phyloP scores from a whole-genome alignment of 2,329 filamentous ascomycete species.

The Penicillium sp. region DNA sequence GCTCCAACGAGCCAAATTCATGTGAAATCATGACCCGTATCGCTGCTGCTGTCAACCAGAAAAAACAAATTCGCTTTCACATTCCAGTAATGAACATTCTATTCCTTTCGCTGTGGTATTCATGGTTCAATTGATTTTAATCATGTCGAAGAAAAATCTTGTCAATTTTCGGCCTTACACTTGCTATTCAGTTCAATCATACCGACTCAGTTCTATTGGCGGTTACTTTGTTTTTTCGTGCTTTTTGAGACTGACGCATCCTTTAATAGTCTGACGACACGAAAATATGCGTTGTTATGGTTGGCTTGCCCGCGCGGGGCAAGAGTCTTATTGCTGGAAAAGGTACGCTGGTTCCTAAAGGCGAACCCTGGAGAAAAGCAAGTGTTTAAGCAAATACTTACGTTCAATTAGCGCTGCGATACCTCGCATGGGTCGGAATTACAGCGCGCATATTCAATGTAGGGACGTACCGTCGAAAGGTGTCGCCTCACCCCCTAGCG shows the following conservation, averaged over 20 bases:
- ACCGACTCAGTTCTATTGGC: neutral
- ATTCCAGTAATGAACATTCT: slow-evolving; percentile 23
- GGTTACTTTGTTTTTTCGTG: neutral
- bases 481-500: slow-evolving; percentile 83
- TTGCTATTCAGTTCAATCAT: neutral
- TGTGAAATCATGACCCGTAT: slow-evolving; percentile 8
- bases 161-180: neutral
- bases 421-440: slow-evolving; percentile 95
- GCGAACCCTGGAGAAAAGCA: neutral
- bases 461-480: slow-evolving; percentile 85
- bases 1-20: neutral
- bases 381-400: neutral
- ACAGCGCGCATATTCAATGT: slow-evolving; percentile 95
- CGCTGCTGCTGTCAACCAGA: slow-evolving; percentile 7
- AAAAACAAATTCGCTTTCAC: slow-evolving; percentile 19
- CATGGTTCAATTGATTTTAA: neutral
- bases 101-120: neutral
- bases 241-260: neutral
- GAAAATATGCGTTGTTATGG: slow-evolving; percentile 98
- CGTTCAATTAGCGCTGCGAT: slow-evolving; percentile 68
- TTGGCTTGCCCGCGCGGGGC: slow-evolving; percentile 88
- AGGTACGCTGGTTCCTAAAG: slow-evolving; percentile 54
- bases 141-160: neutral
- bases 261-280: slow-evolving; percentile 82
- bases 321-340: slow-evolving; percentile 98